Base-by-base conservation (phyloP, 768 basidiomycete species). In the Amanita polypyramis region DNA sequence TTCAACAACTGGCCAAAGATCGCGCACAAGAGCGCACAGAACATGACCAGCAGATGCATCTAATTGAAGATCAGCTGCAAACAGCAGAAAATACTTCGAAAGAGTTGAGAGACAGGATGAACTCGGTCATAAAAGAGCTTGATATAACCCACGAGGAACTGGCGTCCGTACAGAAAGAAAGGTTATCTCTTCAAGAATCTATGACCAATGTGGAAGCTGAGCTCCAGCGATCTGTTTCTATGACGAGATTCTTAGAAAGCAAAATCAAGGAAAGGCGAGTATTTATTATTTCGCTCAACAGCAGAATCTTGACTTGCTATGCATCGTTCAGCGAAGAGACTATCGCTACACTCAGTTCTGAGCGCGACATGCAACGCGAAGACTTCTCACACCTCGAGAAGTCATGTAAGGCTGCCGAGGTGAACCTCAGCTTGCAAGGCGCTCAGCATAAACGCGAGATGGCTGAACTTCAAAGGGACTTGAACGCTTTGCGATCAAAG, bases 371-470 rank as follows among this genome's bases (percentile, higher is more conserved):
- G 59, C 66, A 23, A 20, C 70, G 68, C 38, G 56, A 63, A 46
- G 70, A 74, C 44, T 60, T 79, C 17, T 65, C 70, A n/a, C 69
- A 64, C 36, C 70, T 73, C 21, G 79, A 85, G 54, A 79, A 80
- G 56, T 63, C 70, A 5, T 68, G 70, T 30, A 81, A 81, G 55
- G 67, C 74, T 8, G 77, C 80, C 0, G 80, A 87, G 58, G 74
- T 85, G 46, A 79, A 78, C 49, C 70, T 85, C 44, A 75, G 76
- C 43, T 63, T 88, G 45, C 79, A 79, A 56, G 64, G 65, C 17
- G 75, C 77, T 6, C 83, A 88, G 47, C 80, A 83, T 49, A 80
- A 81, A 51, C 78, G 85, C 39, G 74, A 78, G 45, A 68, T 79
- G 47, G 57, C 73, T 7, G 71, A 76, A 41, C 69, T 86, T 27